phyloP scores from a whole-genome alignment of 768 basidiomycete genomes.

The Tubosaeta brunneosetosa region DNA sequence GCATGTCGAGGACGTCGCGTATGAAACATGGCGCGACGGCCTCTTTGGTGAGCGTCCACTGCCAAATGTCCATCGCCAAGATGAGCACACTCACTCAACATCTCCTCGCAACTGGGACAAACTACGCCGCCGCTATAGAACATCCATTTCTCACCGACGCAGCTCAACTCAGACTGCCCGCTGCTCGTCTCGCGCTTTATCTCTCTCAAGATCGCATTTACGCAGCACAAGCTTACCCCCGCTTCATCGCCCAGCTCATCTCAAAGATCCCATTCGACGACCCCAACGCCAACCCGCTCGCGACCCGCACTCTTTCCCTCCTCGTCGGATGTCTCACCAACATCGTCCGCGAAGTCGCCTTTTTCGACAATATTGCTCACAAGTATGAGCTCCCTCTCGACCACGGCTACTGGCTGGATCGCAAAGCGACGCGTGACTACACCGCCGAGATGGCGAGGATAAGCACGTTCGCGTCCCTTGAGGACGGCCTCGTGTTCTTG shows the following conservation, averaged over 20 bases:
- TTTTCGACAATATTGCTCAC: slow-evolving; percentile 53
- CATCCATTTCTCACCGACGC: slow-evolving; percentile 61
- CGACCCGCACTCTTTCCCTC: slow-evolving; percentile 38
- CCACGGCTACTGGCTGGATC: slow-evolving; percentile 39
- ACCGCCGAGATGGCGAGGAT: slow-evolving; percentile 66
- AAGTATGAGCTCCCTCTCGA: slow-evolving; percentile 42
- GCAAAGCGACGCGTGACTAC: slow-evolving; percentile 63
- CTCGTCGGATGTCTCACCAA: slow-evolving; percentile 54
- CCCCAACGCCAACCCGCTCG: slow-evolving; percentile 1
- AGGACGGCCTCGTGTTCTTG: slow-evolving; percentile 66
- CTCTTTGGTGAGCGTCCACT: slow-evolving; percentile 56
- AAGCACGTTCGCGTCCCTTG: slow-evolving; percentile 40
- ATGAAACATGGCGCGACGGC: slow-evolving; percentile 54
- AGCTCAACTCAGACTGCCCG: slow-evolving; percentile 46
- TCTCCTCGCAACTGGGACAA: slow-evolving; percentile 34
- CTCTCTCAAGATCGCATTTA: slow-evolving; percentile 72
- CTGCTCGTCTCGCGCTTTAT: slow-evolving; percentile 52
- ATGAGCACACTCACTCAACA: slow-evolving; percentile 23
- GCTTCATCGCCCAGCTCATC: slow-evolving; percentile 65
- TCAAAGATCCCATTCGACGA: slow-evolving; percentile 45
- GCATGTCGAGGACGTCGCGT: slow-evolving; percentile 48
- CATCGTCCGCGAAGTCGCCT: slow-evolving; percentile 51
- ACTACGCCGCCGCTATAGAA: slow-evolving; percentile 44
- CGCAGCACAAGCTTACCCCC: slow-evolving; percentile 69
- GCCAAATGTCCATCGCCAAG: slow-evolving; percentile 23